Base-by-base conservation (phyloP, 495 filamentous ascomycete species). In the Entonaema liquescens region DNA sequence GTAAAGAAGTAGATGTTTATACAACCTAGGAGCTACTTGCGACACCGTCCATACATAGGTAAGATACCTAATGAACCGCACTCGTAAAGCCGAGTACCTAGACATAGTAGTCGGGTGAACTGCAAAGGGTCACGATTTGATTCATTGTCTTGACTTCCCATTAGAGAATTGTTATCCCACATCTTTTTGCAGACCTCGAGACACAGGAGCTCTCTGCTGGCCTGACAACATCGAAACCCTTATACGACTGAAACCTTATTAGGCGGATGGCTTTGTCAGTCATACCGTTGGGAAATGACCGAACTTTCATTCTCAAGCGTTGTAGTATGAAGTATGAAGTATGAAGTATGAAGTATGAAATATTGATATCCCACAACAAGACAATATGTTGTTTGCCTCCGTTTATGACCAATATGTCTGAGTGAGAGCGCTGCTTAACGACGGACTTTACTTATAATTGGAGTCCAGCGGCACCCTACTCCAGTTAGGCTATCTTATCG, bases 251-350 rank as follows among this genome's bases (percentile, higher is more conserved):
- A n/a, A n/a, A n/a, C n/a, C n/a, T n/a, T 59, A 31, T 47, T 47
- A 19, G 5, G 25, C 64, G 35, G 64, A 44, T 47, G 64, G 56
- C 38, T n/a, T 19, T 13, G 8, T 29, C 29, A 35, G 12, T 68
- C 29, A 11, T 4, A 38, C 58, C 50, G 50, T 62, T 36, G 58
- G 29, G 25, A 0, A 29, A 35, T 33, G 23, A 13, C 15, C 38
- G 17, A 40, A 40, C 17, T 17, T n/a, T n/a, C 15, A 6, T 8
- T 6, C 8, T n/a, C n/a, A n/a, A n/a, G n/a, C n/a, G n/a, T n/a
- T n/a, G n/a, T n/a, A n/a, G n/a, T n/a, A n/a, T n/a, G n/a, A n/a
- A n/a, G n/a, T n/a, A n/a, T n/a, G n/a, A n/a, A n/a, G n/a, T n/a
- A n/a, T n/a, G n/a, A n/a, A n/a, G n/a, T n/a, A n/a, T 40, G 8